Evolutionary conservation across 352 stramenopile genomes (phyloP).

Genomic region (Pythium phragmiticola): DNA sequence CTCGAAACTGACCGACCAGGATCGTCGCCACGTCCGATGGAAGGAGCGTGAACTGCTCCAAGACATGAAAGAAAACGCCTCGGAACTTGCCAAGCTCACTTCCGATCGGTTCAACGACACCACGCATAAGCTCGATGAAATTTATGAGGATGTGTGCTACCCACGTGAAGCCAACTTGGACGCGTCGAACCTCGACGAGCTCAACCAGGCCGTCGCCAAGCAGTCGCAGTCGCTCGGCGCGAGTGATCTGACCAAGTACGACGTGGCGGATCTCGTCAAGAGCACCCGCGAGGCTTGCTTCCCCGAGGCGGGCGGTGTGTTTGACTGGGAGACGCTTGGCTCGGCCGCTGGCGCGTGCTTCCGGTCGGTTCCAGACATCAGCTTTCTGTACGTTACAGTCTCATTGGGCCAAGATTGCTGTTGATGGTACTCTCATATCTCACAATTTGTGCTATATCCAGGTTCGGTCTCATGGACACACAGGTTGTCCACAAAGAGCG

Average conservation of each 20-base stretch:
- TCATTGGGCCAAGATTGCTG: background rate
- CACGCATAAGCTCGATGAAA: constrained; percentile 62
- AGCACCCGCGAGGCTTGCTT: constrained; percentile 42
- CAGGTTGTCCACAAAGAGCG: constrained; percentile 72
- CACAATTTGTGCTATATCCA: constrained; percentile 7
- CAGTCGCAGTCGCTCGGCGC: constrained; percentile 68
- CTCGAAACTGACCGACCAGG: constrained; percentile 64
- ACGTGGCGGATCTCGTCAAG: constrained; percentile 64
- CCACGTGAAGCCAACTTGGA: constrained; percentile 80
- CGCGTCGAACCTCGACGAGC: constrained; percentile 78
- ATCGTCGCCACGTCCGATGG: constrained; percentile 69
- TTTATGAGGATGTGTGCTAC: constrained; percentile 82
- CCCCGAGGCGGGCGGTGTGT: constrained; percentile 33
- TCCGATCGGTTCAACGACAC: constrained; percentile 59
- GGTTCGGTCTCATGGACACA: constrained; percentile 77
- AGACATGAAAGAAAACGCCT: constrained; percentile 70
- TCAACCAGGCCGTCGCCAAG: constrained; percentile 74
- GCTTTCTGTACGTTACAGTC: constrained; percentile 47
- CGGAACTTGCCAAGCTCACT: constrained; percentile 61
- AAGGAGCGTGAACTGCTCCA: constrained; percentile 77
- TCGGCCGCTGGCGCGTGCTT: constrained; percentile 68
- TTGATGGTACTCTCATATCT: background rate
- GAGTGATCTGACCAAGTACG: constrained; percentile 81
- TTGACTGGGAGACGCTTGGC: constrained; percentile 71
- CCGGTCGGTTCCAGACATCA: constrained; percentile 64